Evolutionary conservation across 768 basidiomycete species (phyloP).

Genomic region (Phaeotremella skinneri): DNA sequence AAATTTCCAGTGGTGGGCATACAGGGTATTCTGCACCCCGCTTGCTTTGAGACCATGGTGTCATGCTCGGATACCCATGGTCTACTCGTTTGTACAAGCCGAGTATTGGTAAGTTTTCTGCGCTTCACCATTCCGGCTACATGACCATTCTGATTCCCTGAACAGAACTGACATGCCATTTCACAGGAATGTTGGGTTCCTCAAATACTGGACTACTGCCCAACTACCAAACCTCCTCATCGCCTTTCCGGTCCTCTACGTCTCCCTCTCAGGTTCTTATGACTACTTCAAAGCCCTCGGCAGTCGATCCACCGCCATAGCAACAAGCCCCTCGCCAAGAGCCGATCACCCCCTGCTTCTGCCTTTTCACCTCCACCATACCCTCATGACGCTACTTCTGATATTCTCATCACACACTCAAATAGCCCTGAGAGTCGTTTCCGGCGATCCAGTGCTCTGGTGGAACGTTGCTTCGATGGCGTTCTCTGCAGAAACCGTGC

Average conservation of each 20-base stretch:
- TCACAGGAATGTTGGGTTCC: conserved; percentile 67
- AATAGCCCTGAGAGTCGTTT: conserved; percentile 73
- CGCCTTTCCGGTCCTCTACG: conserved; percentile 65
- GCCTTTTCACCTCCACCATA: conserved; percentile 74
- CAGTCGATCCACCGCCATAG: not conserved
- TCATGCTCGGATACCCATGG: conserved; percentile 59
- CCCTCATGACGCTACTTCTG: conserved; percentile 62
- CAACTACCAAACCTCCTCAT: conserved; percentile 89
- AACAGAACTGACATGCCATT: not conserved
- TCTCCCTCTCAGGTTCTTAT: conserved; percentile 54
- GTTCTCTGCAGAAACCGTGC: conserved; percentile 31
- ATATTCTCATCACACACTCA: conserved; percentile 82
- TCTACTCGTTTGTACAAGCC: conserved; percentile 77
- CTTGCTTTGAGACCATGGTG: conserved; percentile 64
- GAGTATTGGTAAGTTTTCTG: conserved; percentile 64
- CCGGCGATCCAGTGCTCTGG: conserved; percentile 73
- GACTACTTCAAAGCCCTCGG: conserved; percentile 24
- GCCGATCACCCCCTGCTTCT: conserved; percentile 52
- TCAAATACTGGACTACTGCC: conserved; percentile 76
- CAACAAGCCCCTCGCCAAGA: not conserved
- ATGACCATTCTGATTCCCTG: not conserved
- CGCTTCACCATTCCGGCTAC: not conserved
- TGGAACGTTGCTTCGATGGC: conserved; percentile 80
- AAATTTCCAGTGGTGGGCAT: conserved; percentile 68
- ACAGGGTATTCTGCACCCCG: conserved; percentile 62